Conservation (phyloP, 108 stramenopile species). For the Fragilariopsis cylindrus region DNA sequence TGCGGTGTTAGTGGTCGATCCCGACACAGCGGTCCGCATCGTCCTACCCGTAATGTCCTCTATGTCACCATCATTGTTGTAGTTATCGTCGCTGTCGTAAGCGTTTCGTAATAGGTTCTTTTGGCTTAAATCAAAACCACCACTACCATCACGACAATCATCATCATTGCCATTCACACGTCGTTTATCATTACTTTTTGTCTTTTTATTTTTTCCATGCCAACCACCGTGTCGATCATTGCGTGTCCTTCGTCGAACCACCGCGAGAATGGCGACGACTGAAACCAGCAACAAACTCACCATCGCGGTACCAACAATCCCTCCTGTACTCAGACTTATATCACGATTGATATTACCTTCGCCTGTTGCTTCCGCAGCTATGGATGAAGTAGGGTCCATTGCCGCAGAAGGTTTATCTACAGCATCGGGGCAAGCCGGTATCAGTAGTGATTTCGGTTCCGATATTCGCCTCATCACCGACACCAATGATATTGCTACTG, state of each 20-base stretch:
- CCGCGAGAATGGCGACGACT: not conserved
- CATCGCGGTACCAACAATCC: not conserved
- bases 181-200: not conserved
- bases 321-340: not conserved
- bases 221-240: not conserved
- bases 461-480: not conserved
- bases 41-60: slow-evolving; percentile 6
- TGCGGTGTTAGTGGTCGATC: not conserved
- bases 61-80: not conserved
- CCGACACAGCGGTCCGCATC: slow-evolving; percentile 3
- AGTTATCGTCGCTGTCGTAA: not conserved
- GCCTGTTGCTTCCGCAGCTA: not conserved
- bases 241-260: slow-evolving; percentile 7
- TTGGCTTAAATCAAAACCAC: not conserved
- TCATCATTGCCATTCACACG: not conserved
- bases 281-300: slow-evolving; percentile 6
- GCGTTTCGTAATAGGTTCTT: not conserved
- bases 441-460: not conserved
- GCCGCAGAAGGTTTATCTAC: not conserved
- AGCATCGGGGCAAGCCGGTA: not conserved
- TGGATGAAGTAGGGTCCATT: not conserved
- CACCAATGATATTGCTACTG: not conserved
- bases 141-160: not conserved
- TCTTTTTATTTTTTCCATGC: not conserved
- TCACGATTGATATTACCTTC: not conserved